phyloP scores from a whole-genome alignment of 345 rosid genomes.

The Eucalyptus cloeziana region DNA sequence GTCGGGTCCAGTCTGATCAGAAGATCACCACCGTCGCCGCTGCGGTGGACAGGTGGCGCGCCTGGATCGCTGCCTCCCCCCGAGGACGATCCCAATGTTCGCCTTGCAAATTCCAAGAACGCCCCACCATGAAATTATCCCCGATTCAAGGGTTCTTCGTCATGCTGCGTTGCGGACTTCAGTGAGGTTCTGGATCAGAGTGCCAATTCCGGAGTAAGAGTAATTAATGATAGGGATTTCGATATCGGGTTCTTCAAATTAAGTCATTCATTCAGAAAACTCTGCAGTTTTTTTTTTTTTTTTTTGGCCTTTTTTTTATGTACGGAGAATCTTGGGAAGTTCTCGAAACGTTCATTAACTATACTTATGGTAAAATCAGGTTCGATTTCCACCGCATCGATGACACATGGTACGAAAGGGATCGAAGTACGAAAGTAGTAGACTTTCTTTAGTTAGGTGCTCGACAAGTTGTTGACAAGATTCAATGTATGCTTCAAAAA shows the following conservation, averaged over 20 bases:
- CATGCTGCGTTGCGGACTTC: background rate
- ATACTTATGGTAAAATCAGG: background rate
- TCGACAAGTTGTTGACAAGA: background rate
- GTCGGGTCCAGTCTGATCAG: background rate
- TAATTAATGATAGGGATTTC: background rate
- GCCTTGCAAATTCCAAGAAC: background rate
- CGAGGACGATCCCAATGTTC: background rate
- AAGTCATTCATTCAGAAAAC: background rate
- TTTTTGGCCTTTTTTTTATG: rapidly evolving
- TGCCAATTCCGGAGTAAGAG: background rate
- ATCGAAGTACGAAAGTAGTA: background rate
- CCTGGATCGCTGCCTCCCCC: background rate
- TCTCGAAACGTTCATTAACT: background rate
- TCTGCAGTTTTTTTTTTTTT: background rate
- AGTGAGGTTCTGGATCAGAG: background rate
- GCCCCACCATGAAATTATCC: background rate
- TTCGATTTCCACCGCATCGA: background rate
- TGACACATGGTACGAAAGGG: background rate
- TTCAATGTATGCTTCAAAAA: background rate
- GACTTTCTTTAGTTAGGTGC: background rate
- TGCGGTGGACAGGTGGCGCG: background rate
- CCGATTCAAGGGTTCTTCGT: background rate
- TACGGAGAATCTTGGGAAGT: background rate
- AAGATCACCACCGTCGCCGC: background rate
- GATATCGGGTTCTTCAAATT: background rate